Evolutionary conservation across 495 filamentous ascomycete genomes (phyloP).

Genomic region (Xylaria castorea): DNA sequence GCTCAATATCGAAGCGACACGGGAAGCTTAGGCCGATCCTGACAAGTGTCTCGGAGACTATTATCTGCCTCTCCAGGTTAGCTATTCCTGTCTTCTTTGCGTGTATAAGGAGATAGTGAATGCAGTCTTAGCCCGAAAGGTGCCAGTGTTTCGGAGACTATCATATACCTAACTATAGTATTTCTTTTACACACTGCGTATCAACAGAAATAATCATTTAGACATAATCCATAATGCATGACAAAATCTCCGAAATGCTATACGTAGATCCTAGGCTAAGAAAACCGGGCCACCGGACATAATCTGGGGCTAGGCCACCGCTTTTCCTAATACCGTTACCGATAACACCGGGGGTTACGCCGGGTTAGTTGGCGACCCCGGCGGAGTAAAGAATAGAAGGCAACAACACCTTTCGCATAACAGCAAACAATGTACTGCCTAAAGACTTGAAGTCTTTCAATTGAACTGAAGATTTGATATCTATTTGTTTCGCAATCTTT

Average conservation of each 20-base stretch:
- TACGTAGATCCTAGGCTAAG: background rate
- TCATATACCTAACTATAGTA: background rate
- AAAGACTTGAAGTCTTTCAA: too few relatives aligned
- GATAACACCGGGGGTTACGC: background rate
- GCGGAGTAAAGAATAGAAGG: background rate
- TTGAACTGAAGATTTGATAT: background rate
- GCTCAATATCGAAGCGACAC: background rate
- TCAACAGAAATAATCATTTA: too few relatives aligned
- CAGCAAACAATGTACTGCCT: background rate
- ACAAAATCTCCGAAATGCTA: background rate
- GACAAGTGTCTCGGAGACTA: background rate
- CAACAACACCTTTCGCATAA: background rate
- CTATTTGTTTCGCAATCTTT: background rate
- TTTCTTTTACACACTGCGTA: too few relatives aligned
- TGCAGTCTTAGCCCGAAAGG: background rate
- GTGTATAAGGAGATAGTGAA: background rate
- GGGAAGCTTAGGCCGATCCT: background rate
- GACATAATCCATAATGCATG: too few relatives aligned
- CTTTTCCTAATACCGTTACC: slow-evolving; percentile 7
- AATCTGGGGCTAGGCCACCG: background rate
- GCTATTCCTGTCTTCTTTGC: background rate
- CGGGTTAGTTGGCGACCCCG: background rate
- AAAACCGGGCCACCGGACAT: slow-evolving; percentile 1
- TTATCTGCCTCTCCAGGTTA: background rate
- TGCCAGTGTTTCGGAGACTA: background rate